Conservation (phyloP, 805 yeast genomes). For the Sugiyamaella boreocaroliniensis region DNA sequence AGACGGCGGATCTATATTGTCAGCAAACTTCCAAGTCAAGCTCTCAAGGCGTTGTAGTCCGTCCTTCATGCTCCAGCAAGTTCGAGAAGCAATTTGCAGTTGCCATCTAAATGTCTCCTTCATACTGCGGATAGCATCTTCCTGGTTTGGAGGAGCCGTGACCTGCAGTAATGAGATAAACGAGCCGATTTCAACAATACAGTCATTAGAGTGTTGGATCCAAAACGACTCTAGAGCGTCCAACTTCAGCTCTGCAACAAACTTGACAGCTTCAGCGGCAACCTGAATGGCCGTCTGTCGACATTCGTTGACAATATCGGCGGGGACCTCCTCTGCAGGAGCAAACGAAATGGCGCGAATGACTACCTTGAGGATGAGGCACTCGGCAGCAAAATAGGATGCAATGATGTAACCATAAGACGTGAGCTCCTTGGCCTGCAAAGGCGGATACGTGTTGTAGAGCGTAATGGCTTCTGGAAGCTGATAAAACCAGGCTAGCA, state of each 20-base stretch:
- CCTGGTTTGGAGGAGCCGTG: constrained; percentile 11
- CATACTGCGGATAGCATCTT: constrained; percentile 10
- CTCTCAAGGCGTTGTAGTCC: constrained; percentile 19
- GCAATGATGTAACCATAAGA: constrained; percentile 2
- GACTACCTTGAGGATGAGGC: not conserved
- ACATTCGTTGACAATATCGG: not conserved
- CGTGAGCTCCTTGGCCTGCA: constrained; percentile 1
- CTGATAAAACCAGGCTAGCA: not conserved
- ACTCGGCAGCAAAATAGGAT: constrained; percentile 1
- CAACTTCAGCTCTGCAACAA: constrained; percentile 4
- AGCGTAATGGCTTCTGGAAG: not conserved
- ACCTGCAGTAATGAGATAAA: constrained; percentile 5
- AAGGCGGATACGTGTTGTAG: not conserved
- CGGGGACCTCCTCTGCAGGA: not conserved
- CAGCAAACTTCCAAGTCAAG: constrained; percentile 17
- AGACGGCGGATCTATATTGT: not conserved
- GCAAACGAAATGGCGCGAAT: not conserved
- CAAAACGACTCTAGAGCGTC: constrained; percentile 12
- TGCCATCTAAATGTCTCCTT: constrained; percentile 20
- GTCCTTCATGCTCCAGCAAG: constrained; percentile 21
- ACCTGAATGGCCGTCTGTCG: not conserved
- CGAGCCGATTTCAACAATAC: constrained; percentile 12
- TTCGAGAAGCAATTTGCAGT: constrained; percentile 19
- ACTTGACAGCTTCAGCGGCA: constrained; percentile 5
- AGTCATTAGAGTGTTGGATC: constrained; percentile 13